Evolutionary conservation across 768 basidiomycete species (phyloP), one percentile per base, ranked within the genome.

Genomic region (Tricholoma matsutake): DNA sequence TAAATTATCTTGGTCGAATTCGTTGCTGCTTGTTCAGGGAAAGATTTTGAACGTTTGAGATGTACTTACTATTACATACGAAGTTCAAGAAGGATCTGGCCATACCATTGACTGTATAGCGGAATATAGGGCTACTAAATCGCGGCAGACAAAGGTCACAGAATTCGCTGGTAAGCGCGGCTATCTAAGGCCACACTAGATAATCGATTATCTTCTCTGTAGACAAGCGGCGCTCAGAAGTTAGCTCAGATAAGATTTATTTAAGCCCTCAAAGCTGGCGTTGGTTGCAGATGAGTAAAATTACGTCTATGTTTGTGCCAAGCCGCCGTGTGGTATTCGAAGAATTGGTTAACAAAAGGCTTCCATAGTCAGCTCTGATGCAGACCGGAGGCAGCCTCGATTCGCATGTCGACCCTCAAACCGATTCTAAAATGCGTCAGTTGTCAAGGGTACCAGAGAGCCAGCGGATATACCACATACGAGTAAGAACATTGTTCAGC

Each of bases 401-500:
- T 7, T 6, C 18, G 9, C 1, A 47, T 47, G 20, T 16, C 20
- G 22, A 9, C 9, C 43, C 57, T 75, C 72, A 80, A 67, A 79
- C 73, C 54, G 79, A 76, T 74, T 78, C 78, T 81, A 59, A 20
- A 32, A 52, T 25, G 29, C 59, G 37, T 43, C 14, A 43, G 45
- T 22, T 28, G 49, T 54, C 13, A 60, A 29, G 35, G 32, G 52
- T 11, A 28, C 18, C 61, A 58, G 5, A 25, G 22, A 60, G 28
- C 34, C 54, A 43, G 54, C 28, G 39, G 4, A 57, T 51, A 39
- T 54, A 49, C 8, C 18, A 79, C 91, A 65, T 75, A 93, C 94
- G 86, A 72, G 89, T 84, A 55, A 98, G 80, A 69, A 90, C 83
- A 65, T 85, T 86, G 83, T 98, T 98, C 72, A 98, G 86, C 77